Base-by-base conservation (phyloP, 108 stramenopile species). In the Parmales sp. region DNA sequence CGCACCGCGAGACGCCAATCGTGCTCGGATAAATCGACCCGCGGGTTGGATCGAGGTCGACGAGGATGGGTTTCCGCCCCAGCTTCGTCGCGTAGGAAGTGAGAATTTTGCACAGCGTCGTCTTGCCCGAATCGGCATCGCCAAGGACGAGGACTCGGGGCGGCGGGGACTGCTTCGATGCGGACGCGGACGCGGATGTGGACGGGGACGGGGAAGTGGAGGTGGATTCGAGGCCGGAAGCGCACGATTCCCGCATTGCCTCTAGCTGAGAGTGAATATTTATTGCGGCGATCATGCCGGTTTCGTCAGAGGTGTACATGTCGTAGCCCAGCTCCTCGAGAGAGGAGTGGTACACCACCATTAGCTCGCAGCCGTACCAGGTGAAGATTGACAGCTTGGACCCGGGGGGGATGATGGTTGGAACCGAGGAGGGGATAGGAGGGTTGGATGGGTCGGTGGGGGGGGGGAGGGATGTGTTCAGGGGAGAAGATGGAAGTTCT, bases 211-310 rank as follows among this genome's bases (percentile, higher is more conserved):
- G n/a, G n/a, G n/a, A n/a, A n/a, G n/a, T n/a, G 46, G 3, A 4
- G 22, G 46, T 18, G 22, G 46, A 48, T 23, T n/a, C 11, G 41
- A 8, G 38, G 54, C 65, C n/a, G 45, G 64, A 25, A 81, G 50
- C 18, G 89, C 88, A 67, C 85, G 86, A 4, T 73, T 93, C 91
- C 31, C 91, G 54, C 75, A 93, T 70, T 18, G 86, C 89, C 73
- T 93, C 91, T 76, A 93, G 71, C 65, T 93, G 91, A 1, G 91
- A 89, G 76, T 93, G 91, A 5, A 79, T 85, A 18, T 88, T 80
- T 0, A 93, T 84, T 74, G 90, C 89, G 49, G 85, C 67, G 19
- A 48, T 48, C 2, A 18, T 13, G 63, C 76, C 77, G 2, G 89
- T 90, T 77, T 90, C 91, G 45, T 87, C 83, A 48, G 73, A 76